A percentile compares a stretch with the other conserved stretches of the same genome.
Evolutionary conservation across 1,284 basidiomycete genomes (phyloP).

Genomic region (Ceratobasidium sp.): DNA sequence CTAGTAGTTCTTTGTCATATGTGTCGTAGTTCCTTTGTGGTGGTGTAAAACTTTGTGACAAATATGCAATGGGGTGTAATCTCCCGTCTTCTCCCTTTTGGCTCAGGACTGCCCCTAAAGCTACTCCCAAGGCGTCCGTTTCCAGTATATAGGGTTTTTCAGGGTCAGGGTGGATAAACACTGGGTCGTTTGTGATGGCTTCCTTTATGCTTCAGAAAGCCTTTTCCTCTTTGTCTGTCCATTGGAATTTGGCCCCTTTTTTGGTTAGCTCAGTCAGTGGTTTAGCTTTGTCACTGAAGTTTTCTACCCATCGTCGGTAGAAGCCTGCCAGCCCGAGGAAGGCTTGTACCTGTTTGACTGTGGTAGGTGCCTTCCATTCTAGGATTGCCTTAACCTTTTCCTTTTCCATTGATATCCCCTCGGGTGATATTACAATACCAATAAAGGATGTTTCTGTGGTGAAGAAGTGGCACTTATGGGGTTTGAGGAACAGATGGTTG

Average conservation of each 20-base stretch:
- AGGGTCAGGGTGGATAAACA: slow-evolving; percentile 6
- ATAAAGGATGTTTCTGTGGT: not conserved
- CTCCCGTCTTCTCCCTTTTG: slow-evolving; percentile 24
- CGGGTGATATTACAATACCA: not conserved
- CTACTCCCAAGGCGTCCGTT: slow-evolving; percentile 30
- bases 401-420: slow-evolving; percentile 4
- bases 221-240: slow-evolving; percentile 36
- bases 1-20: slow-evolving; percentile 51
- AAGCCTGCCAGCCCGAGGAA: slow-evolving; percentile 51
- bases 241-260: slow-evolving; percentile 43
- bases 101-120: slow-evolving; percentile 9
- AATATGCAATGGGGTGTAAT: slow-evolving; percentile 41
- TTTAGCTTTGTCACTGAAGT: slow-evolving; percentile 46
- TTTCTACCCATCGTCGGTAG: slow-evolving; percentile 49
- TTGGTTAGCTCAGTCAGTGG: slow-evolving; percentile 46
- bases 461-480: not conserved
- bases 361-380: slow-evolving; percentile 47
- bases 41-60: slow-evolving; percentile 25
- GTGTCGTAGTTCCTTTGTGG: slow-evolving; percentile 51
- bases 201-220: slow-evolving; percentile 47
- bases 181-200: slow-evolving; percentile 28
- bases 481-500: slow-evolving; percentile 24
- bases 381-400: slow-evolving; percentile 47
- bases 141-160: slow-evolving; percentile 24
- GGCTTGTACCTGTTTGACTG: slow-evolving; percentile 44